Percentiles rank a stretch among this genome's conserved stretches.
phyloP scores from a whole-genome alignment of 2,329 filamentous ascomycete species.

The Colletotrichum lupini region DNA sequence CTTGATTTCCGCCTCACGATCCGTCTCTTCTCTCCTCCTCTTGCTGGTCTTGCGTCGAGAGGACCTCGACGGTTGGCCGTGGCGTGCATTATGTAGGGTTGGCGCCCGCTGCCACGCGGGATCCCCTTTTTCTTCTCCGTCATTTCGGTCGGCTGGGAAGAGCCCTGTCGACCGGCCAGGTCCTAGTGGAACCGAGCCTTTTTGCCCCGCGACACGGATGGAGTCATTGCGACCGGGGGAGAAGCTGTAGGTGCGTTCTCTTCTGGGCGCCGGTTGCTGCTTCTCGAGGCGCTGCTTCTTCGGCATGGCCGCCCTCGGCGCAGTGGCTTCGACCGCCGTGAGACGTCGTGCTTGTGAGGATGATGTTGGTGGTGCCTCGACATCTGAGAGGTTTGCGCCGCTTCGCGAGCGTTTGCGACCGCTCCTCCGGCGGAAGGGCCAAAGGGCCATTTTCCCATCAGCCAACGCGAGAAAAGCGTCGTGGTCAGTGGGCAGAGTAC shows the following conservation, averaged over 20 bases:
- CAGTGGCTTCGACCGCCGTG: conserved; percentile 43
- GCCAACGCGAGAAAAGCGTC: not conserved
- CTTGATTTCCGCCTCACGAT: conserved; percentile 88
- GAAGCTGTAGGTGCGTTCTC: conserved; percentile 68
- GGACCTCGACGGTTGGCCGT: conserved; percentile 64
- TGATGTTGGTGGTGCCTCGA: conserved; percentile 55
- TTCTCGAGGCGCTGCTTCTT: conserved; percentile 57
- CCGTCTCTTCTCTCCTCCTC: conserved; percentile 78
- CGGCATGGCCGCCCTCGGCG: conserved; percentile 38
- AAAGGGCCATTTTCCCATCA: conserved; percentile 73
- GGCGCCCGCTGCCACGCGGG: conserved; percentile 48
- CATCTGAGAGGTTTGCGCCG: conserved; percentile 65
- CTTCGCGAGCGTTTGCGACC: conserved; percentile 69
- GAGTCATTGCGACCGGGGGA: conserved; percentile 69
- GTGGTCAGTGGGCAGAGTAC: not conserved
- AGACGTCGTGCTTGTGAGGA: conserved; percentile 43
- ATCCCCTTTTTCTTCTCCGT: conserved; percentile 36
- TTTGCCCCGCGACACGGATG: conserved; percentile 52
- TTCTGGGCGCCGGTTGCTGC: conserved; percentile 57
- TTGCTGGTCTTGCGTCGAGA: conserved; percentile 77
- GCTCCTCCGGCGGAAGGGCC: conserved; percentile 83
- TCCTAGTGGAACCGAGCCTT: conserved; percentile 30
- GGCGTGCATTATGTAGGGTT: conserved; percentile 71
- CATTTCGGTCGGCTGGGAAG: conserved; percentile 35
- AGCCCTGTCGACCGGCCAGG: conserved; percentile 30